Evolutionary conservation across 179 eudicot species (phyloP).

Genomic region (Beta lomatogona): DNA sequence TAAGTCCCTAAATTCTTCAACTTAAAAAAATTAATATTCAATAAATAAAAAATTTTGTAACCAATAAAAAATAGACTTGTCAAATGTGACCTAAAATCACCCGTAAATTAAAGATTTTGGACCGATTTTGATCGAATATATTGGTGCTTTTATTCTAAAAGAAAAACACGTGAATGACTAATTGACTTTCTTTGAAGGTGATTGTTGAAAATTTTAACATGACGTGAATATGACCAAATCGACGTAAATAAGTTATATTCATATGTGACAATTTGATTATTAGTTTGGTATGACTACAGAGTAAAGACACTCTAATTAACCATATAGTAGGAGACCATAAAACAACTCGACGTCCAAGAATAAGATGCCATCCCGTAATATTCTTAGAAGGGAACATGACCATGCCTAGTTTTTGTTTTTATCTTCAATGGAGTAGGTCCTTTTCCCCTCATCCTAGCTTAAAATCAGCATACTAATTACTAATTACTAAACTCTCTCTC

Average conservation of each 20-base stretch:
- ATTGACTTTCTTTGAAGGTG: no score
- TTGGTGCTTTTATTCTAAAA: no score
- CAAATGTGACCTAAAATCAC: no score
- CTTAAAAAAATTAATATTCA: no score
- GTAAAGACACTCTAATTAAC: background rate
- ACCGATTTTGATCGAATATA: no score
- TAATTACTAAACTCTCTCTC: background rate
- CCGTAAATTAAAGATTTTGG: no score
- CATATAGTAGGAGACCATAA: constrained; percentile 11
- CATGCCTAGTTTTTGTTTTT: constrained; percentile 16
- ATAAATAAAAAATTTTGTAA: no score
- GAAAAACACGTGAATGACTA: no score
- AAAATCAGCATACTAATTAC: background rate
- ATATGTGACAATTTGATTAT: background rate
- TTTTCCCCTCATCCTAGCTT: background rate
- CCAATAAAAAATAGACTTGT: no score
- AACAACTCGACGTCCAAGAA: background rate
- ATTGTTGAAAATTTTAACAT: background rate
- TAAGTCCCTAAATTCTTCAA: no score
- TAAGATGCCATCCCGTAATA: constrained; percentile 9
- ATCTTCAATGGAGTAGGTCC: constrained; percentile 8
- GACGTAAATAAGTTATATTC: background rate
- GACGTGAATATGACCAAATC: background rate
- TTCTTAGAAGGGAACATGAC: constrained; percentile 25
- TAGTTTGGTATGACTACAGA: background rate